phyloP scores from a whole-genome alignment of 306 rosid species.

The Argentina anserina region DNA sequence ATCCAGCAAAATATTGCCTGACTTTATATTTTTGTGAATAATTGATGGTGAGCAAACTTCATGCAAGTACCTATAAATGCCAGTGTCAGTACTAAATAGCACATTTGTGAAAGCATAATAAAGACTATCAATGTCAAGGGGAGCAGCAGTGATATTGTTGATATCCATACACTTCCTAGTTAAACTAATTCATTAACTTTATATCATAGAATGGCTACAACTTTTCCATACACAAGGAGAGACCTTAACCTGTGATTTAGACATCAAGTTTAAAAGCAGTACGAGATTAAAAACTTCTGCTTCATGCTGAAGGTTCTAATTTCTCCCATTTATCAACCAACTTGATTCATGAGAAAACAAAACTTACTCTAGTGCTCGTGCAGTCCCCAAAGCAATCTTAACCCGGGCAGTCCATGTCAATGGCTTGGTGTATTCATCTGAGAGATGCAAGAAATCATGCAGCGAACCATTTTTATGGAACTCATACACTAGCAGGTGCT shows the following conservation, averaged over 20 bases:
- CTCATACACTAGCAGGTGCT: constrained; percentile 80
- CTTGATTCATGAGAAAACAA: not conserved
- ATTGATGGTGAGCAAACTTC: constrained; percentile 97
- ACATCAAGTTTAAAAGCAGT: not conserved
- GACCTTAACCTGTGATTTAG: not conserved
- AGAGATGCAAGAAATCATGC: constrained; percentile 81
- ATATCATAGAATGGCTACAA: not conserved
- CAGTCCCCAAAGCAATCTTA: constrained; percentile 94
- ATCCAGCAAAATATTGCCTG: constrained; percentile 86
- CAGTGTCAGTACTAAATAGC: constrained; percentile 18
- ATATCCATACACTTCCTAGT: not conserved
- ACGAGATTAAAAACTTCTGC: not conserved
- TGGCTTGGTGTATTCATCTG: constrained; percentile 82
- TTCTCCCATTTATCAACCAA: not conserved
- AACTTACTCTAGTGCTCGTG: constrained; percentile 96
- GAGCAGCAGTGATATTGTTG: not conserved
- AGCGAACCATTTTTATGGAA: constrained; percentile 84
- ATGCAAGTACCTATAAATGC: constrained; percentile 72
- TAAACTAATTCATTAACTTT: not conserved
- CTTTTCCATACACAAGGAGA: not conserved
- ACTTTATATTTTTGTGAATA: constrained; percentile 81
- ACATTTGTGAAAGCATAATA: constrained; percentile 1
- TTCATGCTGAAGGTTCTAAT: not conserved
- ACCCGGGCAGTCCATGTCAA: constrained; percentile 95
- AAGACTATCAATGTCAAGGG: constrained; percentile 3